Base-by-base conservation (phyloP, 2,329 filamentous ascomycete genomes). In the Neonectria hederae region DNA sequence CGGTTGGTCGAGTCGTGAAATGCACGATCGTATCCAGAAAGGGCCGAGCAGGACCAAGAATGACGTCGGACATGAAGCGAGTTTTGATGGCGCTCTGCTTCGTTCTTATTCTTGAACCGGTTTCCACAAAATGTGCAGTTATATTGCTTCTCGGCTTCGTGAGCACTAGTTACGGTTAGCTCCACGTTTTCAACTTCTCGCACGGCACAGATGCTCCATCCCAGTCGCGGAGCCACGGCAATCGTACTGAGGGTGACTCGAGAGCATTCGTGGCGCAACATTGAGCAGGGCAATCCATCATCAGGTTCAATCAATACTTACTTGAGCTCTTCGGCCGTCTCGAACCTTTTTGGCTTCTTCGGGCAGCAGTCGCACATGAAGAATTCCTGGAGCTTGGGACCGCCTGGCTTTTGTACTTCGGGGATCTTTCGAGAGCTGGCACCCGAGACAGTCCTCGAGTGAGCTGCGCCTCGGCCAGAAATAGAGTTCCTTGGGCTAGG, bases 51-150 rank as follows among this genome's bases (percentile, higher is more conserved):
- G 11, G 95, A 97, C 96, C 96, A 99, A 53, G 94, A 97, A 80
- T 98, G 94, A 24, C 92, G 90, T 35, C 95, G 89, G 9, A 98
- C 86, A 78, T 98, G 95, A 11, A 98, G 87, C 14, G 94, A 97
- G 75, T 97, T 98, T 75, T 97, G 94, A 77, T 98, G 95, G 32
- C 96, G 89, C 79, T 98, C 95, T 2, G 94, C 94, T 81, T 98
- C 96, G 74, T 98, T 98, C 81, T 98, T 98, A 82, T 98, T 98
- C 81, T 98, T 98, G 84, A 98, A 98, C 11, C 95, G 90, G 77
- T 97, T 97, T 45, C 92, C 92, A 78, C 95, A 98, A 77, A 93
- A 98, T 28, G 89, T 87, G 79, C 95, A 98, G 67, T 92, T 92
- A 78, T 97, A 98, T 79, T 98, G 95, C 79, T 98, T 98, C 79